A percentile compares a stretch with the other conserved stretches of the same genome.
Evolutionary conservation across 1,139 yeast species (phyloP).

Genomic region (Pichia sp.): DNA sequence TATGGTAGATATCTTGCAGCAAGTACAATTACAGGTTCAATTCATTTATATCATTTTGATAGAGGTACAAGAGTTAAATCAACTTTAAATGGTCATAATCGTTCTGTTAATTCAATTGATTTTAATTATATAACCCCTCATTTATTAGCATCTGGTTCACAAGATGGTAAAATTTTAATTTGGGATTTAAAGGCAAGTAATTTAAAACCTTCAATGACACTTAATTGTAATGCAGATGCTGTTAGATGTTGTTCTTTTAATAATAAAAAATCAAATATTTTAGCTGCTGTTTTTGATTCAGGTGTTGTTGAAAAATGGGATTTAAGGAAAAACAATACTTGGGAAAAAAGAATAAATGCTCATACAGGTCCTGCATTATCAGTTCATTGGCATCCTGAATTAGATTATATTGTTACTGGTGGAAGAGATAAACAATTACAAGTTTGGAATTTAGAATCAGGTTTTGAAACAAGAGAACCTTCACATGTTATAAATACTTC

Average conservation of each 20-base stretch:
- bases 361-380: constrained; percentile 91
- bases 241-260: constrained; percentile 58
- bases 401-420: constrained; percentile 80
- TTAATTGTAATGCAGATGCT: constrained; percentile 57
- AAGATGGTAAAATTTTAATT: constrained; percentile 79
- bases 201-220: constrained; percentile 40
- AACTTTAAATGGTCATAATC: constrained; percentile 60
- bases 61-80: constrained; percentile 38
- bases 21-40: constrained; percentile 44
- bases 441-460: constrained; percentile 59
- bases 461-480: constrained; percentile 44
- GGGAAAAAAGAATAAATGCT: constrained; percentile 74
- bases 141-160: constrained; percentile 74
- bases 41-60: constrained; percentile 42
- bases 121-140: constrained; percentile 55
- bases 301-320: constrained; percentile 88
- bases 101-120: constrained; percentile 77
- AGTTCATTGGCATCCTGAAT: constrained; percentile 80
- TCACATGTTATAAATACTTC: constrained; percentile 69
- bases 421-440: constrained; percentile 86
- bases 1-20: constrained; percentile 41
- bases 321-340: constrained; percentile 48
- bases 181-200: constrained; percentile 74
- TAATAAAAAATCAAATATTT: constrained; percentile 40
- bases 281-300: constrained; percentile 79